These are phyloP conservation scores for Lolium rigidum DNA, from an alignment of 176 grass and related monocot species.

Conservation along the genomic window DNA sequence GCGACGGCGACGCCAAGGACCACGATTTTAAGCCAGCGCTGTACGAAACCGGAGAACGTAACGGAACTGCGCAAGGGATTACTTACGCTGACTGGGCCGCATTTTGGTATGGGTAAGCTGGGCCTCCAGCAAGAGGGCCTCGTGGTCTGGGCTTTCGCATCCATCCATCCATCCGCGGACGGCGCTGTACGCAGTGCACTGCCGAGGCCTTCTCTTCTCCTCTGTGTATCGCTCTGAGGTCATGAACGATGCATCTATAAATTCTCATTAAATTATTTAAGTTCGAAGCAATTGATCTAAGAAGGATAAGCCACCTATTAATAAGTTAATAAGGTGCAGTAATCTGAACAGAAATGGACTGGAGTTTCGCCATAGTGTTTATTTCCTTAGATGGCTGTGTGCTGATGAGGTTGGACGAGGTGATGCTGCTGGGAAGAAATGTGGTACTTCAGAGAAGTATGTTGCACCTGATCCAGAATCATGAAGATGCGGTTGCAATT, in stretches of 20 bases:
- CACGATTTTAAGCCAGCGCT: neutral
- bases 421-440: neutral
- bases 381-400: neutral
- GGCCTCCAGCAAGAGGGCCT: neutral
- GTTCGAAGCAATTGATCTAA: no score
- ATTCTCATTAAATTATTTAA: neutral
- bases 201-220: neutral
- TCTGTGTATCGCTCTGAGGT: neutral
- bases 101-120: neutral
- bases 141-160: neutral
- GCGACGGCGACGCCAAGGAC: neutral
- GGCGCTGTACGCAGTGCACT: neutral
- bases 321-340: no score
- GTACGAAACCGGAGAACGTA: neutral
- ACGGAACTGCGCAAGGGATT: neutral
- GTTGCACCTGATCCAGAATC: no score
- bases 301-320: no score
- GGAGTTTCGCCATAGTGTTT: neutral
- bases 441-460: neutral
- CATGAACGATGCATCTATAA: neutral
- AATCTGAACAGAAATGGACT: neutral
- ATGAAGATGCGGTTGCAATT: no score
- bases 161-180: neutral
- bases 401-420: neutral
- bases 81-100: neutral